These are phyloP conservation scores for Flueggea neowawraea DNA, from an alignment of 441 rosid genomes.

Conservation along the genomic window DNA sequence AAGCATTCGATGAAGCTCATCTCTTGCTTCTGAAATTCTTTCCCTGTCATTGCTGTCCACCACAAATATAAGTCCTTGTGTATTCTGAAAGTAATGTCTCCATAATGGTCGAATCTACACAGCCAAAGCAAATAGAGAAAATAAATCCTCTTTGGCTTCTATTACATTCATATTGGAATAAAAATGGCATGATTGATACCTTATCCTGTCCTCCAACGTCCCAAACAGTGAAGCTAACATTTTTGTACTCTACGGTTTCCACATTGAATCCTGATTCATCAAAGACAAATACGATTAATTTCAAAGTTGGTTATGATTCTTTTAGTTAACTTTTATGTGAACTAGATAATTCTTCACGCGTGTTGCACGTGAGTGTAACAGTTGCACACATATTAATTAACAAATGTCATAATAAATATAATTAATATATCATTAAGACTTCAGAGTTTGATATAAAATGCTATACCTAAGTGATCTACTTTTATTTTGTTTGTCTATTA, in stretches of 20 bases:
- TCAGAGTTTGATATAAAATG: too few relatives aligned
- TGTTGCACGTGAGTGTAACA: not conserved
- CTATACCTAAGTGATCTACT: too few relatives aligned
- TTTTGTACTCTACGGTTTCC: constrained; percentile 63
- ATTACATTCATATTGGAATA: not conserved
- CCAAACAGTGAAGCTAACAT: constrained; percentile 70
- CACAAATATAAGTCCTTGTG: constrained; percentile 63
- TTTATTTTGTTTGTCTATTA: too few relatives aligned
- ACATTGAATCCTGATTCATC: constrained; percentile 49
- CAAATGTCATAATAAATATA: too few relatives aligned
- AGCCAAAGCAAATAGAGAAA: not conserved
- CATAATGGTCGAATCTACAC: constrained; percentile 57
- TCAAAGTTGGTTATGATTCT: not conserved
- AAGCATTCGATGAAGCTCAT: constrained; percentile 65
- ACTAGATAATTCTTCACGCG: not conserved
- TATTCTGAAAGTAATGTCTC: constrained; percentile 66
- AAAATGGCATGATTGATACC: constrained; percentile 21
- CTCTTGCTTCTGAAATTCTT: constrained; percentile 47
- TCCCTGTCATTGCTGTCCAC: constrained; percentile 68
- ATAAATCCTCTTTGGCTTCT: not conserved
- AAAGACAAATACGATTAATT: not conserved
- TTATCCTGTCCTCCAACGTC: constrained; percentile 69
- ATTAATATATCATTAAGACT: too few relatives aligned
- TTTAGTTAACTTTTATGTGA: not conserved
- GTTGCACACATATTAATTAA: not conserved